Conservation (phyloP, 2,329 filamentous ascomycete genomes). For the Clarireedia paspali region DNA sequence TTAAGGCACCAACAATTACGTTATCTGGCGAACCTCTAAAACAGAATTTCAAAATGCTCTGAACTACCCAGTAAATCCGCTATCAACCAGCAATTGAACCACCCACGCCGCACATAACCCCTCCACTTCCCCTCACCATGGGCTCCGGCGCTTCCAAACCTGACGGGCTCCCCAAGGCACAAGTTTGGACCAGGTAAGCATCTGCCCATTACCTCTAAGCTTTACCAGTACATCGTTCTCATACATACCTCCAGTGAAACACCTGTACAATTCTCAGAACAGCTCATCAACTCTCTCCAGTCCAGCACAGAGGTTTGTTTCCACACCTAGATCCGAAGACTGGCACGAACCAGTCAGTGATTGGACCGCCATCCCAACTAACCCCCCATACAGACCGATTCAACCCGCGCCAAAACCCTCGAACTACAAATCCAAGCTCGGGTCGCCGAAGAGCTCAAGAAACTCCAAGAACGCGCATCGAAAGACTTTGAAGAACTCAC, state of each 20-base stretch:
- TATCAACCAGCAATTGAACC: background rate
- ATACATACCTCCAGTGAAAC: conserved; percentile 39
- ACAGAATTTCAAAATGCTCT: conserved; percentile 11
- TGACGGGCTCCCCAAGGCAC: conserved; percentile 18
- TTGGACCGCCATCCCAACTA: background rate
- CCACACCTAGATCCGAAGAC: background rate
- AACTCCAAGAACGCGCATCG: conserved; percentile 63
- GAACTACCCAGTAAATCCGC: conserved; percentile 3
- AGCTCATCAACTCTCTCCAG: conserved; percentile 76
- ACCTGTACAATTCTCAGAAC: conserved; percentile 67
- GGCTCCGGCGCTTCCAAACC: conserved; percentile 28
- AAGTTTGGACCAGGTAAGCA: conserved; percentile 26
- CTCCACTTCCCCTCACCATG: conserved; percentile 19
- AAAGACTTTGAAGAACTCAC: conserved; percentile 62
- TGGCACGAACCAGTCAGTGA: background rate
- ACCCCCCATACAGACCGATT: conserved; percentile 66
- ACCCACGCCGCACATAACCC: conserved; percentile 3
- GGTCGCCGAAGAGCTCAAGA: conserved; percentile 76
- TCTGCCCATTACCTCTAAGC: background rate
- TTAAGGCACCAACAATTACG: background rate
- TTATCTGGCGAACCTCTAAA: conserved; percentile 11
- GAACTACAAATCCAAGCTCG: conserved; percentile 86
- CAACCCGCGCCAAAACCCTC: conserved; percentile 71
- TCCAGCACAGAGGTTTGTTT: conserved; percentile 70
- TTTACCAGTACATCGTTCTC: conserved; percentile 1